These are phyloP conservation scores for Colletotrichum agaves DNA, from an alignment of 2,329 filamentous ascomycete species.

Conservation along the genomic window DNA sequence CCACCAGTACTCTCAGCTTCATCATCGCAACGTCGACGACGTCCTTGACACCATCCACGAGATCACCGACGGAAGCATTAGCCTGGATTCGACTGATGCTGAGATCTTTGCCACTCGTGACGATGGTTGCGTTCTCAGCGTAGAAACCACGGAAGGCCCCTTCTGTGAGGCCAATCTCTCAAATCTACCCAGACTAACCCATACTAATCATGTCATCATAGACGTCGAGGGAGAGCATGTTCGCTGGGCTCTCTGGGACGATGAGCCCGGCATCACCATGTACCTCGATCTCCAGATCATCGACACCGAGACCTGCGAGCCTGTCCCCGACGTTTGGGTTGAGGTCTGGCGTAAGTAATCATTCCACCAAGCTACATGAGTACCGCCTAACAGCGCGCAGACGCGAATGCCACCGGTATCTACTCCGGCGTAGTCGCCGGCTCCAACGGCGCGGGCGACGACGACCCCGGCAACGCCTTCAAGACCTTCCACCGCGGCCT, in stretches of 20 bases:
- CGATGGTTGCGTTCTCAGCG: slow-evolving; percentile 18
- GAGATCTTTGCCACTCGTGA: slow-evolving; percentile 29
- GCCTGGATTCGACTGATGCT: slow-evolving; percentile 5
- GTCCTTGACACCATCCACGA: slow-evolving; percentile 23
- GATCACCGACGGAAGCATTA: slow-evolving; percentile 15
- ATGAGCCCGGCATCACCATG: slow-evolving; percentile 18
- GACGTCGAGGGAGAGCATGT: slow-evolving; percentile 28
- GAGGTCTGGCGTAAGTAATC: slow-evolving; percentile 27
- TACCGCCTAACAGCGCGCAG: neutral
- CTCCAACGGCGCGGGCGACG: slow-evolving; percentile 17
- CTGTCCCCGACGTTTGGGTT: slow-evolving; percentile 16
- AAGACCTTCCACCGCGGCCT: slow-evolving; percentile 23
- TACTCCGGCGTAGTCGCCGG: slow-evolving; percentile 28
- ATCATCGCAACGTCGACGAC: slow-evolving; percentile 2
- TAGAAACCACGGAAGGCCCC: slow-evolving; percentile 16
- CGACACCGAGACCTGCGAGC: slow-evolving; percentile 34
- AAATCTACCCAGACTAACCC: too few species aligned
- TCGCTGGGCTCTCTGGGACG: slow-evolving; percentile 21
- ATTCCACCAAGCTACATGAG: neutral
- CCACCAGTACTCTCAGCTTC: neutral
- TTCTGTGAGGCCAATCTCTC: neutral
- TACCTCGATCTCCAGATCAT: slow-evolving; percentile 33
- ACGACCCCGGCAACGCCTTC: slow-evolving; percentile 4
- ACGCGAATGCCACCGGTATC: slow-evolving; percentile 30
- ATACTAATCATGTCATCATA: neutral